A percentile compares a stretch with the other conserved stretches of the same genome.
These are phyloP conservation scores for Mycosphaerella arachidis DNA, from an alignment of 2,329 filamentous ascomycete genomes.

Conservation along the genomic window DNA sequence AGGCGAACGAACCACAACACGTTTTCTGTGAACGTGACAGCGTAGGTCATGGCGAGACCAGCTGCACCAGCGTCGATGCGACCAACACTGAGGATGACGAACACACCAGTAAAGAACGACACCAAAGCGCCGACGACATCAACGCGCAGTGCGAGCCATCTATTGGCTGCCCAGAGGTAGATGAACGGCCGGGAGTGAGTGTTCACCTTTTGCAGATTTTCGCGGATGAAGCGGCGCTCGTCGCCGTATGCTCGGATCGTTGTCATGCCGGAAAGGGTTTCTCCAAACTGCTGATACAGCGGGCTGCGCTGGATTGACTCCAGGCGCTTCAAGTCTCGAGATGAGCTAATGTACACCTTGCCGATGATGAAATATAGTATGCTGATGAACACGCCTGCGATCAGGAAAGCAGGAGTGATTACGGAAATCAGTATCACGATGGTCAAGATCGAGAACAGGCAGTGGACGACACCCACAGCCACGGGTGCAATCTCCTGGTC, in stretches of 20 bases:
- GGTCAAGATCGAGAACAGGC: constrained; percentile 66
- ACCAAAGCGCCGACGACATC: constrained; percentile 88
- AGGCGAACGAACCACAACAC: constrained; percentile 93
- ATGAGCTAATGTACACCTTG: constrained; percentile 82
- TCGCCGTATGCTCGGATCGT: constrained; percentile 97
- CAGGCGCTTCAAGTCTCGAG: constrained; percentile 89
- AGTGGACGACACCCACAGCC: constrained; percentile 70
- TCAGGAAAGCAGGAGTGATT: constrained; percentile 86
- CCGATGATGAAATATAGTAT: constrained; percentile 77
- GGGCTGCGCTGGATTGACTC: constrained; percentile 93
- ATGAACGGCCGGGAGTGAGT: constrained; percentile 89
- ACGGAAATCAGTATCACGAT: constrained; percentile 81
- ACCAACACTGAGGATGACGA: constrained; percentile 79
- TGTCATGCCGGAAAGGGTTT: constrained; percentile 89
- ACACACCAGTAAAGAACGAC: constrained; percentile 86
- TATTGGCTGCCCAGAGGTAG: constrained; percentile 92
- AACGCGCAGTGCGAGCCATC: constrained; percentile 91
- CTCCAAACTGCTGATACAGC: constrained; percentile 95
- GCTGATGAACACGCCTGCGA: constrained; percentile 81
- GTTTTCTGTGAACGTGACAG: constrained; percentile 94
- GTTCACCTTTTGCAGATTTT: constrained; percentile 85
- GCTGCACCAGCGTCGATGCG: constrained; percentile 85
- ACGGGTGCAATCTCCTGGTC: constrained; percentile 94
- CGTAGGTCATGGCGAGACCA: constrained; percentile 90
- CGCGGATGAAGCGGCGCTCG: constrained; percentile 84